A percentile compares a stretch with the other conserved stretches of the same genome.
phyloP scores from a whole-genome alignment of 129 eudicot genomes.

The Lonicera japonica region DNA sequence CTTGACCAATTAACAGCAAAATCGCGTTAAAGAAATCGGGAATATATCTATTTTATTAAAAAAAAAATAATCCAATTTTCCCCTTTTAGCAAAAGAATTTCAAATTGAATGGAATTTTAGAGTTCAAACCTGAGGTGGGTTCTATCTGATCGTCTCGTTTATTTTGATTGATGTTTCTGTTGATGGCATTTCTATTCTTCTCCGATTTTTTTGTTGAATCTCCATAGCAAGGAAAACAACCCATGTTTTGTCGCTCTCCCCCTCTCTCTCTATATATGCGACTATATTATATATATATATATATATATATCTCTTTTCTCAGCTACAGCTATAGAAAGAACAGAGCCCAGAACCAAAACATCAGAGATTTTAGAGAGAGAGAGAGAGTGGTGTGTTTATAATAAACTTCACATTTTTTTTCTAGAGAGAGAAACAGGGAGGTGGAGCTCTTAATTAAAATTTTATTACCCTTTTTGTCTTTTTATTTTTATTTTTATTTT shows the following conservation, averaged over 20 bases:
- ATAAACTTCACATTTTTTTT: not conserved
- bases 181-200: slow-evolving; percentile 18
- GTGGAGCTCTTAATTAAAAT: not conserved
- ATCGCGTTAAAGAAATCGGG: not conserved
- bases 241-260: slow-evolving; percentile 31
- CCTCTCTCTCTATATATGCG: slow-evolving; percentile 7
- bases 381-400: not conserved
- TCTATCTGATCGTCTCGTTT: slow-evolving; percentile 28
- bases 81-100: not conserved
- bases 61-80: not conserved
- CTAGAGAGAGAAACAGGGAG: slow-evolving; percentile 1
- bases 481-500: not conserved
- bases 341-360: not conserved
- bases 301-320: not conserved
- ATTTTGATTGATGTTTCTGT: slow-evolving; percentile 3
- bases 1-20: not conserved
- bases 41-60: not conserved
- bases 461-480: not conserved
- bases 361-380: not conserved
- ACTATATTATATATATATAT: not conserved
- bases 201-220: slow-evolving; percentile 28
- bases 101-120: not conserved
- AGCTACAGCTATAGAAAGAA: not conserved
- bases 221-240: slow-evolving; percentile 52
- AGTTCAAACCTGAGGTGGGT: slow-evolving; percentile 27